Evolutionary conservation across 1,284 basidiomycete genomes (phyloP).

Genomic region (Sporisorium iseilematis-ciliati): DNA sequence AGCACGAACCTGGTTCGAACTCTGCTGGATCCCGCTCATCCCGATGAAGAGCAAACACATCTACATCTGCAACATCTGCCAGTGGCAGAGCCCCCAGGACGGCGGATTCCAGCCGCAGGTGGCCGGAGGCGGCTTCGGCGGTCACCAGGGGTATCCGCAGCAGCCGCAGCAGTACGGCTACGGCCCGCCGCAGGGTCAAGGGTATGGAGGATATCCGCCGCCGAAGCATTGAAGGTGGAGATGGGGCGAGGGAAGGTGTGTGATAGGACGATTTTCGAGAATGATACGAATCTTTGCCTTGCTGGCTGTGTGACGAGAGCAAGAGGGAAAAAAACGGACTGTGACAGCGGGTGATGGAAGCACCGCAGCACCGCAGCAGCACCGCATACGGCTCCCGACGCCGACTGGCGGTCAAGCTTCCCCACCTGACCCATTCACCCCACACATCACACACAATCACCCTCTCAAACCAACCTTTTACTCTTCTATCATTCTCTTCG

Average conservation of each 20-base stretch:
- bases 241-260: too few relatives aligned
- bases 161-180: slow-evolving; percentile 54
- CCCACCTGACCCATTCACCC: too few relatives aligned
- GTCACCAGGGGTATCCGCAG: slow-evolving; percentile 30
- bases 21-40: slow-evolving; percentile 67
- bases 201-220: slow-evolving; percentile 56
- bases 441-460: too few relatives aligned
- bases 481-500: neutral
- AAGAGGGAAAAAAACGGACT: too few relatives aligned
- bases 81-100: slow-evolving; percentile 61
- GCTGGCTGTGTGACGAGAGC: too few relatives aligned
- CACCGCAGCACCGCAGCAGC: too few relatives aligned
- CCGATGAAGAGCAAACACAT: slow-evolving; percentile 62
- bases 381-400: too few relatives aligned
- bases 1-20: slow-evolving; percentile 65
- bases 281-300: too few relatives aligned
- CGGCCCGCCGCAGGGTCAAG: slow-evolving; percentile 36
- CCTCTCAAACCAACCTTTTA: too few relatives aligned
- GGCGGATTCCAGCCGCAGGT: slow-evolving; percentile 60
- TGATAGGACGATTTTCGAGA: neutral
- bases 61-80: slow-evolving; percentile 67
- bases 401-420: too few relatives aligned
- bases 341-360: too few relatives aligned
- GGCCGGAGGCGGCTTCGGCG: slow-evolving; percentile 42
- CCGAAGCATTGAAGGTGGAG: slow-evolving; percentile 31